Conservation (phyloP, 371 early-diverging fungal species). For the Quaeritorhiza haematococci region DNA sequence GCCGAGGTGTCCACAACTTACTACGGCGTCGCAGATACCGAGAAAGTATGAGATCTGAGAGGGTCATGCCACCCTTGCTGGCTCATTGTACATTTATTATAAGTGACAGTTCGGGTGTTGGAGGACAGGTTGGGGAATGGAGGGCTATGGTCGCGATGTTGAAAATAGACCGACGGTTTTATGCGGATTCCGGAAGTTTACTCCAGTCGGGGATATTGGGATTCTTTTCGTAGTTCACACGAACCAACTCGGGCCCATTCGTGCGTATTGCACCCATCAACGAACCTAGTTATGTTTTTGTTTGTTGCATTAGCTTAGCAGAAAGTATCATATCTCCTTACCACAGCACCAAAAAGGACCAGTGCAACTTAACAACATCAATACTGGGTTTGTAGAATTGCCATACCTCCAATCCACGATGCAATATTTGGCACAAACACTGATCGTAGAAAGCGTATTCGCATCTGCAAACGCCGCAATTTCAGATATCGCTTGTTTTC, state of each 20-base stretch:
- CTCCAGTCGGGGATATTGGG: too few species aligned
- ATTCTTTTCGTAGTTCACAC: too few species aligned
- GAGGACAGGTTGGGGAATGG: too few species aligned
- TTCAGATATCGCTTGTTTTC: conserved; percentile 10
- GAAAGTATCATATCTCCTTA: conserved; percentile 27
- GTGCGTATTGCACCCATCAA: too few species aligned
- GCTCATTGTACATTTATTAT: too few species aligned
- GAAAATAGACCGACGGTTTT: too few species aligned
- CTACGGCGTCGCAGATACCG: conserved; percentile 26
- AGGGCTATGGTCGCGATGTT: too few species aligned
- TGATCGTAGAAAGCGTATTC: conserved; percentile 31
- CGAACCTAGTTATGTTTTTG: background rate
- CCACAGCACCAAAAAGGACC: conserved; percentile 20
- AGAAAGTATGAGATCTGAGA: background rate
- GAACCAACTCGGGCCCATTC: too few species aligned
- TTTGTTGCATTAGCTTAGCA: background rate
- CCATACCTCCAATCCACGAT: conserved; percentile 70
- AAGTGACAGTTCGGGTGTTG: too few species aligned
- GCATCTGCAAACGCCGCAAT: conserved; percentile 26
- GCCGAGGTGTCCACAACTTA: conserved; percentile 68
- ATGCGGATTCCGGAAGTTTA: too few species aligned
- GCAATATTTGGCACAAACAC: conserved; percentile 65
- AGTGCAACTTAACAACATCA: conserved; percentile 20
- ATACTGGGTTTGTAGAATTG: too few species aligned
- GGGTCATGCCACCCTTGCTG: too few species aligned